Base-by-base conservation (phyloP, 2,329 filamentous ascomycete genomes). In the Epichloe amarillans region DNA sequence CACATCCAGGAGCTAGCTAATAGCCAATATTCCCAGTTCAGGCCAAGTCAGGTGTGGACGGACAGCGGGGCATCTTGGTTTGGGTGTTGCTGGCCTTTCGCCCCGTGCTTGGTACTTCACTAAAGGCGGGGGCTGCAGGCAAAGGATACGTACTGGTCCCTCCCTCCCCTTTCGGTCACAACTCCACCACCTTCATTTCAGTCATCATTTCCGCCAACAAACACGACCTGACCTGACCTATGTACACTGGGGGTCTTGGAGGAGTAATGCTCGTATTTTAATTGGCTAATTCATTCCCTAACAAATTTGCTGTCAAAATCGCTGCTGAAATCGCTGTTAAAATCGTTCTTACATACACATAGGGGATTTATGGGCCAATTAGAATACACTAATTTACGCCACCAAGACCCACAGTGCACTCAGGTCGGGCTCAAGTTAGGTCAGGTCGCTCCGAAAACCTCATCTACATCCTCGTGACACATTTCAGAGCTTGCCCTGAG, bases 51-150 rank as follows among this genome's bases (percentile, higher is more conserved):
- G 43, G 50, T 38, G 43, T 36, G 10, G 15, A 11, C 21, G 39
- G 45, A 14, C 44, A 45, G 50, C 47, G 50, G 50, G 50, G 50
- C 50, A 47, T 12, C 35, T 19, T 21, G 30, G 41, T 44, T 21
- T 21, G 19, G 41, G 17, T 44, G 41, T 21, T 21, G 41, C 15
- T 44, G 41, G 41, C 17, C 17, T 44, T 44, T 44, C 17, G 17
- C 41, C 6, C 41, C 10, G 23, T 17, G 19, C 23, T 30, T 30
- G 10, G 30, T 30, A 30, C 30, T 30, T 30, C 8, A 30, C 3
- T 30, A 11, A 11, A 30, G 30, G 30, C 30, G 30, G 30, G 26
- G 8, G 30, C 30, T 30, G 14, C 37, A 38, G 37, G 2, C 30
- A 37, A 36, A 37, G 37, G 30, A 15, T 44, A 49, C 46, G 43